These are phyloP conservation scores for Pichia sp. DNA, from an alignment of 1,139 yeast genomes.

Conservation along the genomic window DNA sequence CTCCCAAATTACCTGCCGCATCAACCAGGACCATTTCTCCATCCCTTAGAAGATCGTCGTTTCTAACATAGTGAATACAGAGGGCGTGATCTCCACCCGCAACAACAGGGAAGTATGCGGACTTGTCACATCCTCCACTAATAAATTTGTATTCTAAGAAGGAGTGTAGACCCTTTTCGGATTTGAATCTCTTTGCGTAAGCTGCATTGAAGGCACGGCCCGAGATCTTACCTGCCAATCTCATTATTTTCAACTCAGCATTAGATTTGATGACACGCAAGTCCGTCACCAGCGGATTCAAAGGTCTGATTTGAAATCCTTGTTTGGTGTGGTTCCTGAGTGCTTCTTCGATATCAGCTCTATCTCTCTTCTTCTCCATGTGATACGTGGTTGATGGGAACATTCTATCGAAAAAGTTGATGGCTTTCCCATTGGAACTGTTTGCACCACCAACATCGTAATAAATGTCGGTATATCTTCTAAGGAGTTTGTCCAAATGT, in stretches of 20 bases:
- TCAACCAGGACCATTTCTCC: slow-evolving; percentile 89
- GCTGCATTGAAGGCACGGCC: slow-evolving; percentile 82
- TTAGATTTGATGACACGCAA: slow-evolving; percentile 67
- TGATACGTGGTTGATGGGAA: slow-evolving; percentile 8
- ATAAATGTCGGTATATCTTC: slow-evolving; percentile 42
- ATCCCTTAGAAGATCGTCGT: slow-evolving; percentile 66
- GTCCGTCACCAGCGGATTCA: slow-evolving; percentile 44
- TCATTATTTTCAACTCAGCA: slow-evolving; percentile 71
- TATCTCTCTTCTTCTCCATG: slow-evolving; percentile 2
- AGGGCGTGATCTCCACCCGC: slow-evolving; percentile 88
- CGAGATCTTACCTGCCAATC: slow-evolving; percentile 75
- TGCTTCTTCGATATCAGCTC: slow-evolving; percentile 20
- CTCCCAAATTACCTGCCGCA: slow-evolving; percentile 93
- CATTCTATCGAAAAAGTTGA: slow-evolving; percentile 9
- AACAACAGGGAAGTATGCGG: slow-evolving; percentile 93
- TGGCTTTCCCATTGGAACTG: slow-evolving; percentile 9
- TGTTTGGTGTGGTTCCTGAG: slow-evolving; percentile 16
- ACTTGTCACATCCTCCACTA: slow-evolving; percentile 79
- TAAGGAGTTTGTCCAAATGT: slow-evolving; percentile 41
- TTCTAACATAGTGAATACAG: slow-evolving; percentile 85
- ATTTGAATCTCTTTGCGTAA: slow-evolving; percentile 51
- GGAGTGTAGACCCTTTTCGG: slow-evolving; percentile 77
- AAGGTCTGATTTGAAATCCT: slow-evolving; percentile 30
- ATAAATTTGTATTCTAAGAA: slow-evolving; percentile 78
- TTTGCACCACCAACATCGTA: slow-evolving; percentile 32